Evolutionary conservation across 2,329 filamentous ascomycete species (phyloP), one percentile per base, ranked within the genome.

Genomic region (Colletotrichum sp.): DNA sequence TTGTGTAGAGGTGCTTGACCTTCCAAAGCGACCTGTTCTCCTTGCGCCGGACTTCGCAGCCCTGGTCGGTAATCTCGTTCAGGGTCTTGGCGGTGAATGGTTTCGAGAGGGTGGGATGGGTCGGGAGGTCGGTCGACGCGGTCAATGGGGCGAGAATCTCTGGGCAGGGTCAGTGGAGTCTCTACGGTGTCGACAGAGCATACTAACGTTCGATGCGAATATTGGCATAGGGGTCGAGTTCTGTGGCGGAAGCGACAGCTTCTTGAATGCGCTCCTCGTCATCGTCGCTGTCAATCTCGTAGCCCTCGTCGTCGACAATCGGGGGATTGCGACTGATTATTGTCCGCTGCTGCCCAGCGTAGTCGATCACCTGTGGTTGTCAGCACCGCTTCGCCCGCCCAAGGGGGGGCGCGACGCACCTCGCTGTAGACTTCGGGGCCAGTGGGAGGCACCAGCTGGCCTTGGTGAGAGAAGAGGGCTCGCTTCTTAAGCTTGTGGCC

Each of bases 401-500:
- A 12, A 10, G 26, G 28, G 21, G 21, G 38, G n/a, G 24, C 24
- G 48, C 43, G 10, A 81, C 88, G 76, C 83, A 94, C 94, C 89
- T 94, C 92, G 84, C 91, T 94, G 85, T 95, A 95, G 14, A 91
- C 90, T 78, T 92, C 89, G 58, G 92, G 91, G 4, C 93, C 93
- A 32, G 89, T 89, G 1, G 92, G 90, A 30, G 91, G 89, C 58
- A 93, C 91, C 77, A 96, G 87, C 80, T 93, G 92, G 74, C 94
- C 94, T 80, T 92, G 89, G 79, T 91, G 92, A 61, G 94, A 90
- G 81, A 94, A 94, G 79, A 92, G 90, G 59, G 94, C 92, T 79
- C 92, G 90, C 83, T 92, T 94, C 87, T 96, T 95, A 61, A 96
- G 88, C 83, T 96, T 96, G 84, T 95, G 92, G 76, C 94, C 94